phyloP scores from a whole-genome alignment of 1,284 basidiomycete species.

The Apiotrichum brassicae region DNA sequence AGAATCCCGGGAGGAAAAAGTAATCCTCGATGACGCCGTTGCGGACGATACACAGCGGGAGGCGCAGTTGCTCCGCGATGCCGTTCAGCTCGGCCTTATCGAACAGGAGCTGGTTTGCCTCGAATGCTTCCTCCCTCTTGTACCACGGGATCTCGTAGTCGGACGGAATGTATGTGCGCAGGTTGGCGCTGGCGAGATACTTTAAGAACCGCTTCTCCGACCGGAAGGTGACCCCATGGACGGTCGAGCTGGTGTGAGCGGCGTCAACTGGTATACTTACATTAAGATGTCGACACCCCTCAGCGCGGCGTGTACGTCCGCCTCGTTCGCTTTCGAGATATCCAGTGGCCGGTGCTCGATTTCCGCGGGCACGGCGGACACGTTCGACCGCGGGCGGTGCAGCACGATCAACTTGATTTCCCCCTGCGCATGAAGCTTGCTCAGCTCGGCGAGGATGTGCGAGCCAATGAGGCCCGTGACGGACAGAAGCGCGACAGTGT shows the following conservation, averaged over 20 bases:
- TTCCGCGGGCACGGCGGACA: conserved; percentile 9
- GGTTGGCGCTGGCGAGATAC: conserved; percentile 1
- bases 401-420: conserved; percentile 13
- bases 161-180: conserved; percentile 12
- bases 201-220: conserved; percentile 2
- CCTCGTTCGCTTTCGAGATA: neutral
- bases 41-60: conserved; percentile 6
- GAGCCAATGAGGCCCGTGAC: conserved; percentile 11
- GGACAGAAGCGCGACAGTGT: conserved; percentile 13
- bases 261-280: neutral
- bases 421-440: conserved; percentile 3
- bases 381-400: conserved; percentile 11
- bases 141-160: conserved; percentile 11
- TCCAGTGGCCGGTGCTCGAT: conserved; percentile 12
- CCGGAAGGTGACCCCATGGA: neutral
- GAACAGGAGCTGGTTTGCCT: neutral
- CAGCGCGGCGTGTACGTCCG: neutral
- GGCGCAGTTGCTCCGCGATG: neutral
- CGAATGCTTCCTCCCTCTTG: neutral
- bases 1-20: neutral
- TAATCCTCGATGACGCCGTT: conserved; percentile 16
- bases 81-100: neutral
- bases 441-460: conserved; percentile 2
- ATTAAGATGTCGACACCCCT: conserved; percentile 3
- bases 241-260: conserved; percentile 4